Base-by-base conservation (phyloP, 345 rosid genomes). In the Kandelia obovata region DNA sequence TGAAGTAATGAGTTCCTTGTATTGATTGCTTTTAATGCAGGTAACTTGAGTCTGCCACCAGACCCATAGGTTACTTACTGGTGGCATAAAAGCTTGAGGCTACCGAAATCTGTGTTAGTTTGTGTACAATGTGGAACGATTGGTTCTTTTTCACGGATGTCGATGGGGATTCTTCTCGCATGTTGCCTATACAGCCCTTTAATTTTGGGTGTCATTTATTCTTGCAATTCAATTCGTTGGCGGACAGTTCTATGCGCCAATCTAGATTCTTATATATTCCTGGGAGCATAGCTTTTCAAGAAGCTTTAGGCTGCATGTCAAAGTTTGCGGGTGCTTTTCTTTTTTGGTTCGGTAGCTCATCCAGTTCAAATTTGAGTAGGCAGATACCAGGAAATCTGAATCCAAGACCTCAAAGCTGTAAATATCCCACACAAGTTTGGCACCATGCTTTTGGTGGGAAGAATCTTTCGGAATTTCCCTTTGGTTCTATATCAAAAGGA, bases 281-380 rank as follows among this genome's bases (percentile, higher is more conserved):
- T 0, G 88, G 89, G 65, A 77, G 82, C 64, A 55, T 79, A 4
- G 84, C 83, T 7, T 67, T 86, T 26, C 85, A 82, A 25, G 96
- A 85, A 79, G 86, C 92, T 60, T 80, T 87, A 72, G 80, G 68
- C 58, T 72, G 90, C 72, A 60, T 91, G 61, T 84, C 95, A 4
- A 91, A 87, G 74, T 77, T 86, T 74, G 81, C 94, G 0, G 85
- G 85, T 72, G 78, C 89, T 66, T 65, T 87, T 61, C 71, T 87
- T 68, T 79, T 79, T 71, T 86, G 76, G 89, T 82, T 88, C 62
- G 71, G 88, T 19, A 69, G 84, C 67, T 65, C 79, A 46, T 75
- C 83, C 4, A 73, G 77, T 77, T 87, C 86, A n/a, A 78, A 79
- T 76, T 67, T 82, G 76, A 71, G 76, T 26, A 76, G 70, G 57